Base-by-base conservation (phyloP, 768 basidiomycete genomes). In the Lactifluus piperatus region DNA sequence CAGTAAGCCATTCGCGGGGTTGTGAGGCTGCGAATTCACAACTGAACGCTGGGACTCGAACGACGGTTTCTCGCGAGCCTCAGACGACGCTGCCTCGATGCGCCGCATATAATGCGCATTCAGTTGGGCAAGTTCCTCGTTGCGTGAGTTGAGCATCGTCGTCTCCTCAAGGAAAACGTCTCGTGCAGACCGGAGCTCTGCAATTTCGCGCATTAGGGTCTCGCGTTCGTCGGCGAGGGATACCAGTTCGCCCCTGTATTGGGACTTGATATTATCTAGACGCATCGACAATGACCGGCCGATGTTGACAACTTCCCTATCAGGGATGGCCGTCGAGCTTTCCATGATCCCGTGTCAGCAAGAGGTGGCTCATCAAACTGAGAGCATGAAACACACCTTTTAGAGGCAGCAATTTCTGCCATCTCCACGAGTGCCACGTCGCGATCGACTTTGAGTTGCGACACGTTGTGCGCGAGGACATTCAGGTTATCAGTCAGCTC, bases 361-460 rank as follows among this genome's bases (percentile, higher is more conserved):
- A 45, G 36, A 36, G 22, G 7, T 20, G 20, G 18, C 16, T n/a
- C 9, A 10, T n/a, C 6, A 44, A 39, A 10, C 13, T 5, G 22
- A 22, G n/a, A 8, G 53, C 34, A 48, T 47, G 16, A 46, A 5
- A 75, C 78, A 50, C 65, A 94, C 93, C 80, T 83, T 68, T 83
- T 89, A 0, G 80, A 80, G 20, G 80, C 81, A 20, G 84, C 81
- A 34, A 99, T 77, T 72, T 97, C 94, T 68, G 95, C 94, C 37
- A 98, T 83, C 71, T 99, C 95, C 0, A 93, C 94, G 57, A 97
- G 72, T 11, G 91, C 81, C 75, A 98, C 81, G 66, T 98, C 97
- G 30, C 95, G 79, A 70, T 99, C 91, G 0, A 85, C 91, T 68
- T 83, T 87, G 54, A 99, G 75, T 65, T 86, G 87, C 8, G 92